phyloP scores from a whole-genome alignment of 1,284 basidiomycete species.

The Heterobasidion parviporum region DNA sequence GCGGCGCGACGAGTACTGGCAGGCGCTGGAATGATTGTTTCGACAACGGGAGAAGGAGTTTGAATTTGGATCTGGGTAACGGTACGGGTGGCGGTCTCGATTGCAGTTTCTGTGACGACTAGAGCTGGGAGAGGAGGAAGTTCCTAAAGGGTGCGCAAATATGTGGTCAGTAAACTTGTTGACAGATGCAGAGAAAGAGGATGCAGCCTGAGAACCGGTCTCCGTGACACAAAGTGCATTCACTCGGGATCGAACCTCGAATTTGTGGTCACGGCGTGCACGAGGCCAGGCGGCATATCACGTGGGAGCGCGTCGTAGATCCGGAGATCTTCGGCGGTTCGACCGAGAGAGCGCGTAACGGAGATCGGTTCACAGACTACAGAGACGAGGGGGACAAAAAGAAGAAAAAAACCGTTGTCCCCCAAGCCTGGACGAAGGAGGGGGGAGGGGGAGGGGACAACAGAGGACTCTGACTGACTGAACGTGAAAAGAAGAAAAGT shows the following conservation, averaged over 20 bases:
- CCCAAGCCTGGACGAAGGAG: conserved; percentile 83
- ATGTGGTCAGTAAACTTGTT: conserved; percentile 14
- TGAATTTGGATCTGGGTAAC: conserved; percentile 48
- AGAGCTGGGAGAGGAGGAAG: conserved; percentile 32
- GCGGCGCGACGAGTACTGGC: conserved; percentile 71
- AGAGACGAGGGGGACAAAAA: conserved; percentile 66
- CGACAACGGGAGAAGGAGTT: conserved; percentile 40
- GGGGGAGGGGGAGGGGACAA: conserved; percentile 36
- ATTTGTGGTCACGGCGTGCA: conserved; percentile 7
- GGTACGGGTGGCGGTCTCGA: conserved; percentile 48
- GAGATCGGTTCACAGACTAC: conserved; percentile 39
- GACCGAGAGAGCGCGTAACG: conserved; percentile 13
- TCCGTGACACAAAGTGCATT: conserved; percentile 9
- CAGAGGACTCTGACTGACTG: conserved; percentile 62
- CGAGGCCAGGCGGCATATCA: conserved; percentile 24
- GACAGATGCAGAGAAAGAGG: conserved; percentile 21
- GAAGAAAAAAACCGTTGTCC: conserved; percentile 61
- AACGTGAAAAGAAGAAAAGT: conserved; percentile 27
- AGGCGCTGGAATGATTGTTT: conserved; percentile 57
- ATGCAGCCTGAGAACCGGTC: conserved; percentile 34
- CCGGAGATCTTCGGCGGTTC: conserved; percentile 12
- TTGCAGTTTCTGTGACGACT: conserved; percentile 38
- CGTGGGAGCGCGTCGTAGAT: conserved; percentile 26
- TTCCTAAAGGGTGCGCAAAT: conserved; percentile 35
- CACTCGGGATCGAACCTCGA: conserved; percentile 7